phyloP scores from a whole-genome alignment of 208 protist species.

The Tritrichomonas musculus region DNA sequence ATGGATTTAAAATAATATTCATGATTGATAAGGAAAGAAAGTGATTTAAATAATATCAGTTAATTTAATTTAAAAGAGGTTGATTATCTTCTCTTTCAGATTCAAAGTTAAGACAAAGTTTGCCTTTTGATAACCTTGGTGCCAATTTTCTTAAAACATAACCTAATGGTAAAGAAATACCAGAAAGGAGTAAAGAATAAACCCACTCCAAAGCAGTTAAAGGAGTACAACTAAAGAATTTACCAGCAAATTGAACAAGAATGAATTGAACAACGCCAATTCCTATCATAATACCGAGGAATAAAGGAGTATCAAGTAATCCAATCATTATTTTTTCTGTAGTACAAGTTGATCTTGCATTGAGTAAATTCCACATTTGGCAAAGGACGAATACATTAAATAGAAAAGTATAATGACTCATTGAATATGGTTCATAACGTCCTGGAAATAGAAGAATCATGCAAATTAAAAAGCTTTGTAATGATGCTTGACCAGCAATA shows the following conservation, averaged over 20 bases:
- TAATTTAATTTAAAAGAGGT: too few relatives aligned
- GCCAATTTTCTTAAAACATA: background rate
- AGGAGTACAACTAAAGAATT: background rate
- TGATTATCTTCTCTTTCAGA: too few relatives aligned
- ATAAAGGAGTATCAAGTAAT: background rate
- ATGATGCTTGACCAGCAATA: background rate
- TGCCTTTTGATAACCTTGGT: too few relatives aligned
- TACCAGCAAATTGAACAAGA: background rate
- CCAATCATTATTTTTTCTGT: background rate
- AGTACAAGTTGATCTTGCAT: background rate
- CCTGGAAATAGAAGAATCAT: background rate
- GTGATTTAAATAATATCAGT: too few relatives aligned
- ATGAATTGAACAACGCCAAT: background rate
- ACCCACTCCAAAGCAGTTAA: background rate
- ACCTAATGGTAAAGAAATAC: background rate
- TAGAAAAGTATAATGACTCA: background rate
- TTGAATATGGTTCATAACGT: background rate
- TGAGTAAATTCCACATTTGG: background rate
- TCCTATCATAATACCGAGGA: background rate
- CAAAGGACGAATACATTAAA: slow-evolving; percentile 24
- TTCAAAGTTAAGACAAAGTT: too few relatives aligned
- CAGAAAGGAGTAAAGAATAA: background rate
- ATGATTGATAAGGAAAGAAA: too few relatives aligned
- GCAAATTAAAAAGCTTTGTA: background rate
- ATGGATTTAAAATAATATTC: too few relatives aligned